A percentile compares a stretch with the other conserved stretches of the same genome.
These are phyloP conservation scores for Porphyrellus sp. DNA, from an alignment of 1,284 basidiomycete species.

Conservation along the genomic window DNA sequence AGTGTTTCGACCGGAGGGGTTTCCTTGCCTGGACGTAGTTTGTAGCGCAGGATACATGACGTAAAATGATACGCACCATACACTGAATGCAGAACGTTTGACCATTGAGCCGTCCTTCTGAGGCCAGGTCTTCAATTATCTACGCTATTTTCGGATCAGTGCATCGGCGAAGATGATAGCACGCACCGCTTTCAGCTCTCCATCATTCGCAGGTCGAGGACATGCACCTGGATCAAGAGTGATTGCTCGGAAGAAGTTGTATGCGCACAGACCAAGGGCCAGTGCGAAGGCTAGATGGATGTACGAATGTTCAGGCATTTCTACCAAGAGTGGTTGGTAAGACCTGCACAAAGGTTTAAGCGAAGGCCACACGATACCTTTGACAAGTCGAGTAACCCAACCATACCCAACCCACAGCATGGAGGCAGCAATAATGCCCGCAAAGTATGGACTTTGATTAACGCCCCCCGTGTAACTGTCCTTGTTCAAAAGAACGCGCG, in stretches of 20 bases:
- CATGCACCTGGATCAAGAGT: slow-evolving; percentile 90
- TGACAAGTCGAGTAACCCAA: slow-evolving; percentile 76
- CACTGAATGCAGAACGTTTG: slow-evolving; percentile 95
- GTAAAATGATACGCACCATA: slow-evolving; percentile 53
- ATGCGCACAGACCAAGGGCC: slow-evolving; percentile 68
- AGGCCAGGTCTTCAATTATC: slow-evolving; percentile 88
- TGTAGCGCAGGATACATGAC: background rate
- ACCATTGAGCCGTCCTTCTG: slow-evolving; percentile 85
- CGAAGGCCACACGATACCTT: slow-evolving; percentile 42
- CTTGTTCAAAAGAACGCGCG: slow-evolving; percentile 78
- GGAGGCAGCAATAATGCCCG: slow-evolving; percentile 84
- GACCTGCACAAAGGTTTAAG: background rate
- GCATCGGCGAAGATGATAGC: background rate
- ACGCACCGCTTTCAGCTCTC: slow-evolving; percentile 77
- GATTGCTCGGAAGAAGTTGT: slow-evolving; percentile 89
- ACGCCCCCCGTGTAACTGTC: slow-evolving; percentile 75
- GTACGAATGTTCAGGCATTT: slow-evolving; percentile 72
- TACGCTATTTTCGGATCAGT: slow-evolving; percentile 31
- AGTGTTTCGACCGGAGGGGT: slow-evolving; percentile 93
- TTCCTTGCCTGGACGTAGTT: slow-evolving; percentile 65
- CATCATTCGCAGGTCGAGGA: slow-evolving; percentile 73
- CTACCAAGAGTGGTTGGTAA: slow-evolving; percentile 37
- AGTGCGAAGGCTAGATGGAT: slow-evolving; percentile 77
- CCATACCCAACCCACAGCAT: slow-evolving; percentile 85
- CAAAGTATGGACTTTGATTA: slow-evolving; percentile 84